Percentiles rank a stretch among this genome's conserved stretches.
phyloP scores from a whole-genome alignment of 2,329 filamentous ascomycete species.

The Phaeosphaeriaceae sp. region DNA sequence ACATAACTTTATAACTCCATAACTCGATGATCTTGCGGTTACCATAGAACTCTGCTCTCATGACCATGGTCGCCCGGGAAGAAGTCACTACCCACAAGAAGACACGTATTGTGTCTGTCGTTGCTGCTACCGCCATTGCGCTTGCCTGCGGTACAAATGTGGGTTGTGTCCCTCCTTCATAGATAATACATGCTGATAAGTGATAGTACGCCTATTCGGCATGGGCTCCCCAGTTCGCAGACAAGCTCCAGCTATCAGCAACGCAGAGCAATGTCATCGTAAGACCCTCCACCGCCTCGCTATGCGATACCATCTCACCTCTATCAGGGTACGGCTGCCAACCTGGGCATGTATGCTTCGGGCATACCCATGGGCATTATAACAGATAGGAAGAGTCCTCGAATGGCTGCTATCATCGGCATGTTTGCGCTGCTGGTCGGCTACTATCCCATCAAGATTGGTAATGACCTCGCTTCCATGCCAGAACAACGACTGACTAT shows the following conservation, averaged over 20 bases:
- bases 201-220: slow-evolving; percentile 94
- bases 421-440: slow-evolving; percentile 74
- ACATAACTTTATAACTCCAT: slow-evolving; percentile 6
- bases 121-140: slow-evolving; percentile 83
- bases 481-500: slow-evolving; percentile 29
- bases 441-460: slow-evolving; percentile 81
- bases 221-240: slow-evolving; percentile 95
- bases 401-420: slow-evolving; percentile 78
- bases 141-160: slow-evolving; percentile 94
- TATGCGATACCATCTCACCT: slow-evolving; percentile 34
- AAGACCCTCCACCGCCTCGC: slow-evolving; percentile 38
- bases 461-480: slow-evolving; percentile 39
- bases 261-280: slow-evolving; percentile 92
- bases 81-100: slow-evolving; percentile 57
- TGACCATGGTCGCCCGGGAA: slow-evolving; percentile 30
- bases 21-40: slow-evolving; percentile 29
- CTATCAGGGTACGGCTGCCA: slow-evolving; percentile 67
- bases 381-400: slow-evolving; percentile 81
- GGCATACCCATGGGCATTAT: slow-evolving; percentile 90
- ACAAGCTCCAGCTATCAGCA: slow-evolving; percentile 83
- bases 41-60: slow-evolving; percentile 19
- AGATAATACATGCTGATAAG: slow-evolving; percentile 29
- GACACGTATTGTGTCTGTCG: slow-evolving; percentile 79
- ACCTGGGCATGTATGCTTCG: slow-evolving; percentile 90
- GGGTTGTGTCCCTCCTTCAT: slow-evolving; percentile 40